These are phyloP conservation scores for Hirschioporus abietinus DNA, from an alignment of 768 basidiomycete species.

Conservation along the genomic window DNA sequence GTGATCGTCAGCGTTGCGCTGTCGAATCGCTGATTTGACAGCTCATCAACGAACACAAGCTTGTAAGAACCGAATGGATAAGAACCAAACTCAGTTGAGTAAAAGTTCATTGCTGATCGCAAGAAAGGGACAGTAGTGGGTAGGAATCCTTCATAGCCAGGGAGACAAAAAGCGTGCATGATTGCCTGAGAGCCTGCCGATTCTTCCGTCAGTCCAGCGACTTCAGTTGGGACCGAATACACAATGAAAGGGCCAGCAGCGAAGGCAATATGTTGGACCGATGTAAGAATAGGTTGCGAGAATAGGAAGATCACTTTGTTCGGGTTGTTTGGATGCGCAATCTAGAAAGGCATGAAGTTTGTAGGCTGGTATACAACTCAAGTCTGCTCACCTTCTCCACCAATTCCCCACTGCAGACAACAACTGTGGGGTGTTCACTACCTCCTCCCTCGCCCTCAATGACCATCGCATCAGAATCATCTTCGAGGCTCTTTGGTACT, in stretches of 20 bases:
- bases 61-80: constrained; percentile 97
- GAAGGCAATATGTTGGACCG: constrained; percentile 95
- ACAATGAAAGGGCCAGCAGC: constrained; percentile 94
- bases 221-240: constrained; percentile 60
- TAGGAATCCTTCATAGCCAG: constrained; percentile 76
- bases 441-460: constrained; percentile 38
- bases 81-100: constrained; percentile 85
- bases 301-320: constrained; percentile 95
- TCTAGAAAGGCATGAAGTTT: constrained; percentile 36
- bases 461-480: constrained; percentile 42
- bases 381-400: constrained; percentile 72
- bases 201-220: constrained; percentile 53
- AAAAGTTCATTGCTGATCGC: constrained; percentile 89
- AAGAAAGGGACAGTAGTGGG: constrained; percentile 67
- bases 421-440: constrained; percentile 61
- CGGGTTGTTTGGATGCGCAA: constrained; percentile 89
- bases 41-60: constrained; percentile 87
- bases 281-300: constrained; percentile 78
- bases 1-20: constrained; percentile 79
- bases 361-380: constrained; percentile 5
- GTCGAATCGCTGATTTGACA: constrained; percentile 77
- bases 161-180: constrained; percentile 91
- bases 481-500: constrained; percentile 79
- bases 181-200: constrained; percentile 58
- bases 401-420: constrained; percentile 91